Conservation (phyloP, 768 basidiomycete genomes). For the Rhodotorula kratochvilovae region DNA sequence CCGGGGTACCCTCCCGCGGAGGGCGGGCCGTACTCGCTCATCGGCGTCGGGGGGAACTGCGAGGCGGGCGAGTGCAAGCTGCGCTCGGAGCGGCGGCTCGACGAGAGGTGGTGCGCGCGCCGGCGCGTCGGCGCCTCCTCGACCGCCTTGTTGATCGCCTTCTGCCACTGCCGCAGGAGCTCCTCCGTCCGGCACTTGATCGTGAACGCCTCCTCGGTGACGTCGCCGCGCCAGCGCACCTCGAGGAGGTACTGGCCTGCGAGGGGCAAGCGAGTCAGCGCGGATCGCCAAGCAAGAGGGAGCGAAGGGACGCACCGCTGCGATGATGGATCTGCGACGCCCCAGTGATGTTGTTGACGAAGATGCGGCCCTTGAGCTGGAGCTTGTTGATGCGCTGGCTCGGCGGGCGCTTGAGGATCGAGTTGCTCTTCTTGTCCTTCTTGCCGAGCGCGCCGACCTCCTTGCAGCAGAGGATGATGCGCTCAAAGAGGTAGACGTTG, state of each 20-base stretch:
- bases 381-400: slow-evolving; percentile 53
- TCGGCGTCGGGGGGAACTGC: slow-evolving; percentile 39
- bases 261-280: slow-evolving; percentile 32
- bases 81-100: slow-evolving; percentile 33
- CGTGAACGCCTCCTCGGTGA: slow-evolving; percentile 87
- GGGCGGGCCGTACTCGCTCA: slow-evolving; percentile 40
- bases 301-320: slow-evolving; percentile 55
- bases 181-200: slow-evolving; percentile 89
- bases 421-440: slow-evolving; percentile 76
- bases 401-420: slow-evolving; percentile 78
- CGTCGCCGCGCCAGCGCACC: slow-evolving; percentile 92
- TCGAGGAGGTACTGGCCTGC: slow-evolving; percentile 68
- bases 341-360: slow-evolving; percentile 88
- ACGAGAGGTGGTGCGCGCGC: slow-evolving; percentile 33
- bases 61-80: slow-evolving; percentile 24
- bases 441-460: slow-evolving; percentile 66
- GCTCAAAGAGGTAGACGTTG: slow-evolving; percentile 96
- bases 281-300: slow-evolving; percentile 23
- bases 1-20: slow-evolving; percentile 13
- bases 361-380: slow-evolving; percentile 90
- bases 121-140: slow-evolving; percentile 49
- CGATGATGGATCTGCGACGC: slow-evolving; percentile 62
- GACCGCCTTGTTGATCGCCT: slow-evolving; percentile 80
- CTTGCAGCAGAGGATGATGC: slow-evolving; percentile 98
- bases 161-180: slow-evolving; percentile 87